A percentile compares a stretch with the other conserved stretches of the same genome.
These are phyloP conservation scores for Cercospora sp. DNA, from an alignment of 2,329 filamentous ascomycete species.

Conservation along the genomic window DNA sequence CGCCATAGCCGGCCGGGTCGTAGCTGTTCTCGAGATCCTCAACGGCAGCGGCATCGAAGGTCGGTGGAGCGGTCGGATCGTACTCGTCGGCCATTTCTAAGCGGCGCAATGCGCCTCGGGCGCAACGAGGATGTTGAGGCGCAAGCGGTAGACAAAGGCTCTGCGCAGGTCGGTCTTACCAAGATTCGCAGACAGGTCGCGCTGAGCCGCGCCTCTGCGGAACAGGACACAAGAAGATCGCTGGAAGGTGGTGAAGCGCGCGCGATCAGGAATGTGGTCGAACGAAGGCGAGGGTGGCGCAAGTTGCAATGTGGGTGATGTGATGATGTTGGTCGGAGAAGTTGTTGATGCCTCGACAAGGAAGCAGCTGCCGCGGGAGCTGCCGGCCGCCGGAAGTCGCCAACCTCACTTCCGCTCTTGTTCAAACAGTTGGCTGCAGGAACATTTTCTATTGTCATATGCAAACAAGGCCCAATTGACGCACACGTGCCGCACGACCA, in stretches of 20 bases:
- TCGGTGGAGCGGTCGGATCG: slow-evolving; percentile 32
- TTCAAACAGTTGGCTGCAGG: slow-evolving; percentile 3
- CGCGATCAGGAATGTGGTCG: too few relatives aligned
- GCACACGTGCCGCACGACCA: background rate
- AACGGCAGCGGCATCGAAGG: slow-evolving; percentile 26
- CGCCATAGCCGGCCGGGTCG: slow-evolving; percentile 33
- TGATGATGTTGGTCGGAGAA: background rate
- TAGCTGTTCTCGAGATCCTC: slow-evolving; percentile 40
- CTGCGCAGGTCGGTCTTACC: background rate
- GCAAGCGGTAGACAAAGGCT: slow-evolving; percentile 5
- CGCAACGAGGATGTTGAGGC: background rate
- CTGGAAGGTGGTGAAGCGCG: background rate
- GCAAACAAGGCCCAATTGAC: background rate
- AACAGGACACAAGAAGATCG: background rate
- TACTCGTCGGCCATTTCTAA: slow-evolving; percentile 51
- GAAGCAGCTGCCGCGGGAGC: background rate
- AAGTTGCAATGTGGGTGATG: background rate
- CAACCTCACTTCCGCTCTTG: slow-evolving; percentile 9
- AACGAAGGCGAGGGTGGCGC: background rate
- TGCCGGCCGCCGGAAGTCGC: background rate
- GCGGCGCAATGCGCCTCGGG: slow-evolving; percentile 4
- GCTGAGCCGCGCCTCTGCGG: background rate
- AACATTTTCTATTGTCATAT: background rate
- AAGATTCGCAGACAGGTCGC: background rate
- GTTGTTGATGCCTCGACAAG: slow-evolving; percentile 1